Percentiles rank a stretch among this genome's conserved stretches.
These are phyloP conservation scores for Mucor plumbeus DNA, from an alignment of 371 early-diverging fungal species.

Conservation along the genomic window DNA sequence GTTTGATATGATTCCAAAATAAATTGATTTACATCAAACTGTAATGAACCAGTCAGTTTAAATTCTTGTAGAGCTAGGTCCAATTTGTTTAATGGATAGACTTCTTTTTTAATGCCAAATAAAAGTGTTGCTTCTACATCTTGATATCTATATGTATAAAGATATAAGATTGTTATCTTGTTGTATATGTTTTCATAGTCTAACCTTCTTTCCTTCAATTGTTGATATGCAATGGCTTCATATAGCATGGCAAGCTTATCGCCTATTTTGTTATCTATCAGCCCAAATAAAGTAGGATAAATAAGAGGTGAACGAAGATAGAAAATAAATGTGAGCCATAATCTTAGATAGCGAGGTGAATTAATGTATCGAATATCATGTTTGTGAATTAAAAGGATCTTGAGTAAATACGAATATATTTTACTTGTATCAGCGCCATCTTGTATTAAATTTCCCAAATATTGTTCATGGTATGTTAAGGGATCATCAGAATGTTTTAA, in stretches of 20 bases:
- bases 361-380: slow-evolving; percentile 21
- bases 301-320: slow-evolving; percentile 17
- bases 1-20: slow-evolving; percentile 1
- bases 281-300: slow-evolving; percentile 26
- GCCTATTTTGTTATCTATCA: slow-evolving; percentile 38
- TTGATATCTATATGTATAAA: slow-evolving; percentile 7
- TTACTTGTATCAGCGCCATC: background rate
- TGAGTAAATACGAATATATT: background rate
- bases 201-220: slow-evolving; percentile 14
- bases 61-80: slow-evolving; percentile 11
- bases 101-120: slow-evolving; percentile 29
- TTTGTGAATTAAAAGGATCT: slow-evolving; percentile 1
- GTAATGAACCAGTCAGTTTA: background rate
- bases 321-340: slow-evolving; percentile 39
- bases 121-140: slow-evolving; percentile 26
- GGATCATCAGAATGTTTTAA: slow-evolving; percentile 21
- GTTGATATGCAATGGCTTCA: slow-evolving; percentile 30
- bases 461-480: slow-evolving; percentile 13
- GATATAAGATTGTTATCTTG: background rate
- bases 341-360: slow-evolving; percentile 33
- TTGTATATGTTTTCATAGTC: background rate
- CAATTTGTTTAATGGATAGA: slow-evolving; percentile 29
- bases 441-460: background rate
- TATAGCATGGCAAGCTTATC: slow-evolving; percentile 35
- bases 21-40: slow-evolving; percentile 7